Conservation (phyloP, 177 flowering plant genomes). For the Tripterygium wilfordii region DNA sequence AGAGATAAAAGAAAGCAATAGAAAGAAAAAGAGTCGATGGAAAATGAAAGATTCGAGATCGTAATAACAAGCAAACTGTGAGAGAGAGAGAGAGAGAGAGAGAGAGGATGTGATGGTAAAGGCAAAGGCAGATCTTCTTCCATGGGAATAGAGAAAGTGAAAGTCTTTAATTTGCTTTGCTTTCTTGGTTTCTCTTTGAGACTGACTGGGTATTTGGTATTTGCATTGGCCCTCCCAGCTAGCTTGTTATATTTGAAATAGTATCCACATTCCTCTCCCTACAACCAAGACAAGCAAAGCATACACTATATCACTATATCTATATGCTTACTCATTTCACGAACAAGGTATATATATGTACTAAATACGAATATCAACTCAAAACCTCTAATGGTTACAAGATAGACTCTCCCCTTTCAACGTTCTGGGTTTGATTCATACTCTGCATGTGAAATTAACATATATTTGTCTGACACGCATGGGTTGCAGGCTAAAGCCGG, state of each 20-base stretch:
- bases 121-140: conserved; percentile 32
- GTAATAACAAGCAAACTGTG: conserved; percentile 20
- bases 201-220: conserved; percentile 4
- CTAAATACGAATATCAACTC: too few species aligned
- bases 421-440: too few species aligned
- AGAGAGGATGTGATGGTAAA: conserved; percentile 22
- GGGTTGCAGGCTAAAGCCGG: too few species aligned
- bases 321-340: too few species aligned
- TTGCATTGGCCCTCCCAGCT: conserved; percentile 2
- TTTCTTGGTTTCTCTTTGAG: conserved; percentile 5
- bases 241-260: conserved; percentile 6
- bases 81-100: too few species aligned
- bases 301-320: too few species aligned
- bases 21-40: conserved; percentile 9
- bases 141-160: conserved; percentile 50
- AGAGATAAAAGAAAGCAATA: background rate
- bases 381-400: too few species aligned
- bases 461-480: too few species aligned
- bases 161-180: conserved; percentile 12
- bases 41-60: conserved; percentile 26
- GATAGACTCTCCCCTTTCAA: too few species aligned
- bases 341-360: too few species aligned
- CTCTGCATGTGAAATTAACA: too few species aligned
- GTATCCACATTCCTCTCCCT: conserved; percentile 6
- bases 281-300: background rate